These are phyloP conservation scores for Furculomyces boomerangus DNA, from an alignment of 371 early-diverging fungal species.

Conservation along the genomic window DNA sequence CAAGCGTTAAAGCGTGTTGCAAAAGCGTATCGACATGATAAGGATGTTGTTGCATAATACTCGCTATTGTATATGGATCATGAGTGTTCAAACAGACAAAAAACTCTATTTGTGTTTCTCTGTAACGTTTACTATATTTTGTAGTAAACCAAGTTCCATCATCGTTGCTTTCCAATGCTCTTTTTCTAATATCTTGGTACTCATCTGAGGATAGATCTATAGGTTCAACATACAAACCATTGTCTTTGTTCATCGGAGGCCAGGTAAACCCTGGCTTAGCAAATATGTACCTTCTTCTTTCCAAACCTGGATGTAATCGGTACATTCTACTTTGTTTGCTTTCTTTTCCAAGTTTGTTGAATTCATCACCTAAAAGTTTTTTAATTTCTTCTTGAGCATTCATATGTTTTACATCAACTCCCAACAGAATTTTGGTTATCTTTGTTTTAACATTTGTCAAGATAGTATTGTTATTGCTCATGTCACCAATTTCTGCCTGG, in stretches of 20 bases:
- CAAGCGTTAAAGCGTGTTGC: slow-evolving; percentile 66
- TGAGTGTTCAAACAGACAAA: slow-evolving; percentile 47
- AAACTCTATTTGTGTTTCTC: slow-evolving; percentile 51
- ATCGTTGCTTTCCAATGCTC: slow-evolving; percentile 7
- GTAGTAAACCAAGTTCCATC: slow-evolving; percentile 37
- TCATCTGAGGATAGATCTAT: slow-evolving; percentile 26
- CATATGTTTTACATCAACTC: slow-evolving; percentile 40
- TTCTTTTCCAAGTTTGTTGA: slow-evolving; percentile 32
- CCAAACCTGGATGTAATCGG: slow-evolving; percentile 2
- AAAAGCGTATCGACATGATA: slow-evolving; percentile 72
- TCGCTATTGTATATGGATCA: slow-evolving; percentile 52
- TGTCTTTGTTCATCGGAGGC: slow-evolving; percentile 39
- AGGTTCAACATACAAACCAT: slow-evolving; percentile 59
- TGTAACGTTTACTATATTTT: slow-evolving; percentile 49
- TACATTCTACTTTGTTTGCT: slow-evolving; percentile 10
- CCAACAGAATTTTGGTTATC: slow-evolving; percentile 28
- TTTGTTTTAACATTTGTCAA: slow-evolving; percentile 10
- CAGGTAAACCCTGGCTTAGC: slow-evolving; percentile 56
- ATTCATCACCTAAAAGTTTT: slow-evolving; percentile 69
- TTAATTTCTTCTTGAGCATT: slow-evolving; percentile 80
- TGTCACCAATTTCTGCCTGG: slow-evolving; percentile 3
- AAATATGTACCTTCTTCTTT: slow-evolving; percentile 30
- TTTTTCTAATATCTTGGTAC: not conserved
- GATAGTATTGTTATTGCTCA: slow-evolving; percentile 2
- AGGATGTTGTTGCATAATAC: slow-evolving; percentile 49